Conservation (phyloP, 1,284 basidiomycete species). For the Wallemia mellicola region DNA sequence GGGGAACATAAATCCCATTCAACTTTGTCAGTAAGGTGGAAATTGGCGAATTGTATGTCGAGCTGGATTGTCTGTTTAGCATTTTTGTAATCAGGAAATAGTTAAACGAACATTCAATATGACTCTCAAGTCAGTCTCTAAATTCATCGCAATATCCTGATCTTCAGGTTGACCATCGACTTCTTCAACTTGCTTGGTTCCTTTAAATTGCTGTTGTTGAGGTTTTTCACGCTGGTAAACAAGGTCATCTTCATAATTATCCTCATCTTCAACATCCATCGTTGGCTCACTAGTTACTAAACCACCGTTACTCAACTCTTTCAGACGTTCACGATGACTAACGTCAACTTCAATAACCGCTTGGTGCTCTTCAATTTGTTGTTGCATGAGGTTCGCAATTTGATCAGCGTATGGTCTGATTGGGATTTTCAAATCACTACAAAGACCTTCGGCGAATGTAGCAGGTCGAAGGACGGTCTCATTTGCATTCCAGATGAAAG, state of each 20-base stretch:
- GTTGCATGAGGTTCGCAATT: slow-evolving; percentile 54
- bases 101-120: neutral
- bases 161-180: slow-evolving; percentile 55
- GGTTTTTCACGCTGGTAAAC: slow-evolving; percentile 3
- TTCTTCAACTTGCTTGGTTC: slow-evolving; percentile 15
- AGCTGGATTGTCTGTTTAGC: slow-evolving; percentile 27
- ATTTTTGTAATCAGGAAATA: slow-evolving; percentile 4
- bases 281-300: slow-evolving; percentile 11
- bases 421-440: slow-evolving; percentile 57
- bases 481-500: slow-evolving; percentile 85
- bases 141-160: neutral
- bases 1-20: slow-evolving; percentile 92
- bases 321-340: slow-evolving; percentile 11
- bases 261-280: slow-evolving; percentile 7
- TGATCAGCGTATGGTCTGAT: slow-evolving; percentile 34
- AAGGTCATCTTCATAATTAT: slow-evolving; percentile 3
- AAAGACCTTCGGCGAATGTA: slow-evolving; percentile 55
- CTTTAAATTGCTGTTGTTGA: slow-evolving; percentile 3
- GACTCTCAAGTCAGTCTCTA: neutral
- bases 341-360: slow-evolving; percentile 35
- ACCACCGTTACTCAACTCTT: slow-evolving; percentile 5
- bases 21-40: slow-evolving; percentile 74
- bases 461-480: slow-evolving; percentile 43
- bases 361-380: slow-evolving; percentile 67
- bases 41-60: slow-evolving; percentile 81